Percentiles rank a stretch among this genome's conserved stretches.
phyloP scores from a whole-genome alignment of 441 rosid genomes.

The Pelargonium citronellum region DNA sequence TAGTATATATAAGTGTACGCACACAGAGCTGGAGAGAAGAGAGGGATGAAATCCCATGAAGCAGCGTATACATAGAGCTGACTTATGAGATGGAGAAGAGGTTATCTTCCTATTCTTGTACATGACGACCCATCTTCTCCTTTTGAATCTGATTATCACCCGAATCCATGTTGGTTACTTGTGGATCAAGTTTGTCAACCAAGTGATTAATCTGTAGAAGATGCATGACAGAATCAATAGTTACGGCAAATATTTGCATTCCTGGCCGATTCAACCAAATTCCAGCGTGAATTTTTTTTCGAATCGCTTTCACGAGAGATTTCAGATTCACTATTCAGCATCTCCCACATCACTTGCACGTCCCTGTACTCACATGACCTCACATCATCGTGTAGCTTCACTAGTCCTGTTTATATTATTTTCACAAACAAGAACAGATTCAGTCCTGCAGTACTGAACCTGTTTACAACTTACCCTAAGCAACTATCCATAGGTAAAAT shows the following conservation, averaged over 20 bases:
- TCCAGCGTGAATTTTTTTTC: neutral
- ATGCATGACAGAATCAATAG: neutral
- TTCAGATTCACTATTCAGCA: neutral
- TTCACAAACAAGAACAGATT: neutral
- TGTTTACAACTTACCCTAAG: too few relatives aligned
- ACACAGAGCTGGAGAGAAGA: too few relatives aligned
- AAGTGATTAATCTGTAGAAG: too few relatives aligned
- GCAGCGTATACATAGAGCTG: neutral
- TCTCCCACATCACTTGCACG: slow-evolving; percentile 3
- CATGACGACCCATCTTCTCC: neutral
- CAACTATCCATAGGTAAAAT: too few relatives aligned
- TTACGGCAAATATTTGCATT: neutral
- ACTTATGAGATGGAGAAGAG: slow-evolving; percentile 1
- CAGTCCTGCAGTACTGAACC: too few relatives aligned
- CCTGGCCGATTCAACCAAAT: neutral
- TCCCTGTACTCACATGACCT: slow-evolving; percentile 1
- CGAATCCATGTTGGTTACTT: too few relatives aligned
- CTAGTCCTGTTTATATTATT: neutral
- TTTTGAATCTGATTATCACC: too few relatives aligned
- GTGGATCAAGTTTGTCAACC: too few relatives aligned
- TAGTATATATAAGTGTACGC: too few relatives aligned
- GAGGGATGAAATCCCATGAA: neutral
- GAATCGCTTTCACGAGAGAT: neutral
- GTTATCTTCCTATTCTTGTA: neutral
- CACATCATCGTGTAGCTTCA: neutral